Percentiles rank a stretch among this genome's conserved stretches.
Evolutionary conservation across 1,284 basidiomycete genomes (phyloP).

Genomic region (Apiotrichum brassicae): DNA sequence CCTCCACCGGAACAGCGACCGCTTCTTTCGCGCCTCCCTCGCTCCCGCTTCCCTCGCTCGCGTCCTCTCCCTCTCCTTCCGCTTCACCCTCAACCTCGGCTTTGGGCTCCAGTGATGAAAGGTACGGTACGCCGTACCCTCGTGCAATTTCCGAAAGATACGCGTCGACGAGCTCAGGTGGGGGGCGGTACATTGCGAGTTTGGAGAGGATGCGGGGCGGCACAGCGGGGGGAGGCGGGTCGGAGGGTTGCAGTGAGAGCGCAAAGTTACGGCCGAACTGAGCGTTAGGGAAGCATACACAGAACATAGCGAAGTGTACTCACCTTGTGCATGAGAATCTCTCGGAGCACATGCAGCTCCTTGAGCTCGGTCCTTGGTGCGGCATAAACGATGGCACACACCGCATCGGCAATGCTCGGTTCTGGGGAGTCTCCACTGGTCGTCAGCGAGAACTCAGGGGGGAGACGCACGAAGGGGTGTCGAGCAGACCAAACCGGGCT

Average conservation of each 20-base stretch:
- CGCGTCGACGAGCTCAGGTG: constrained; percentile 69
- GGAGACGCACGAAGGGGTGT: constrained; percentile 46
- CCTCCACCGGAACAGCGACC: constrained; percentile 28
- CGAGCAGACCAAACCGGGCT: constrained; percentile 84
- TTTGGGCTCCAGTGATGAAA: constrained; percentile 8
- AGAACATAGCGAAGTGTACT: neutral
- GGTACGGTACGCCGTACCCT: constrained; percentile 74
- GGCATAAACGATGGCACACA: constrained; percentile 76
- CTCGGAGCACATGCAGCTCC: constrained; percentile 84
- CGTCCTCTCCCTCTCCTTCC: constrained; percentile 20
- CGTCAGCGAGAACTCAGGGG: neutral
- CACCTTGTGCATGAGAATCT: constrained; percentile 80
- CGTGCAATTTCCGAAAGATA: constrained; percentile 81
- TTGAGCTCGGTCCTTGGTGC: constrained; percentile 85
- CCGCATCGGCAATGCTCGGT: constrained; percentile 64
- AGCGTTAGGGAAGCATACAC: neutral
- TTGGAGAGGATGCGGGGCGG: constrained; percentile 55
- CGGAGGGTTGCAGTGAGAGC: constrained; percentile 45
- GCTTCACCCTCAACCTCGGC: constrained; percentile 1
- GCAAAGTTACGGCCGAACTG: constrained; percentile 44
- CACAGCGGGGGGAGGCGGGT: constrained; percentile 50
- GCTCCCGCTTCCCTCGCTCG: constrained; percentile 29
- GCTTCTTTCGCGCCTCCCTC: constrained; percentile 23
- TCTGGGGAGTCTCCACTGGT: constrained; percentile 73
- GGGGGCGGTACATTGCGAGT: constrained; percentile 62